Base-by-base conservation (phyloP, 169 alveolate species). In the Plasmodium fragile region DNA sequence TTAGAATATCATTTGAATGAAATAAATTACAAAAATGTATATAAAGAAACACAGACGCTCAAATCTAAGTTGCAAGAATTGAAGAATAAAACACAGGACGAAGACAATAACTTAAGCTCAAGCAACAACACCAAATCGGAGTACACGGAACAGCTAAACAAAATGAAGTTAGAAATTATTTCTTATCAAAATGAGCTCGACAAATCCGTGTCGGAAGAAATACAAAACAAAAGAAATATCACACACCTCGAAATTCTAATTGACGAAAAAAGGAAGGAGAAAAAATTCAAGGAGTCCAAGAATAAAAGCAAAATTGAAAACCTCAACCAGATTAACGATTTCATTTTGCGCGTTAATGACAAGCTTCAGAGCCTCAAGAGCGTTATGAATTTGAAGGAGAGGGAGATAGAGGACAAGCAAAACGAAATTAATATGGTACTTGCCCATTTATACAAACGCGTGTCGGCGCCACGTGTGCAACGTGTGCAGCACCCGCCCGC, bases 21-120 rank as follows among this genome's bases (percentile, higher is more conserved):
- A 87, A 87, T 87, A 53, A 87, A 87, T 87, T 87, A 87, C 49
- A 87, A 87, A 87, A 78, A 87, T 87, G 81, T 87, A 16, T 87
- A 87, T 87, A 85, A 78, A 79, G 90, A 87, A 75, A 87, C 93
- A 55, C 93, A 87, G 78, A 87, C 45, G 8, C 69, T 87, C 49
- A 87, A 87, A 55, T 87, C 89, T 22, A 87, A 69, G 80, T 59
- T 87, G 32, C 93, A 87, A 87, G 90, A 87, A 77, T 77, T 87
- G 43, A 87, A 87, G 80, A 78, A 78, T 87, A 87, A 87, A 87
- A 87, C 87, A 39, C 93, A 87, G 80, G 93, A 87, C 49, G 93
- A 87, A 78, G 93, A 87, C 70, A 87, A 87, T 36, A 59, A 10
- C 80, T 79, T 87, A 78, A 75, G 71, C 52, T 16, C 32, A 53